Base-by-base conservation (phyloP, 331 rosid genomes). In the Phaseolus coccineus region DNA sequence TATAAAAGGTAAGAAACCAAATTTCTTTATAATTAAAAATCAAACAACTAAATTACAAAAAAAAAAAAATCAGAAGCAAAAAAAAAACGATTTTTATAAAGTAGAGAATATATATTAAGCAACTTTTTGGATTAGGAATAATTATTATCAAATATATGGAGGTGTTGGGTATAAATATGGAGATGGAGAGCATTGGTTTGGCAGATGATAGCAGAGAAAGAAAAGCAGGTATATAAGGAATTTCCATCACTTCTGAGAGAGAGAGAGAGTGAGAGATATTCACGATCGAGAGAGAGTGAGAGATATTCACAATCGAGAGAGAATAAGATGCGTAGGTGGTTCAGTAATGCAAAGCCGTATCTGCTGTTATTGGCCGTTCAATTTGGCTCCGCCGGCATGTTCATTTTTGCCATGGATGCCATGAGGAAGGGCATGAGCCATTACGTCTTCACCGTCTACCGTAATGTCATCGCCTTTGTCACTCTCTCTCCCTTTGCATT, bases 381-480 rank as follows among this genome's bases (percentile, higher is more conserved):
- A 59, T 88, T 93, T 57, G 97, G 97, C 0, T 84, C 86, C 0
- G 94, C 92, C 0, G 94, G 93, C 14, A 89, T 85, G 88, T 91
- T 89, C 77, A 78, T 93, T 7, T 61, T 89, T 4, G 83, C 88
- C 77, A 88, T 82, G 94, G 90, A 78, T 11, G 89, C 90, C 75
- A 83, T 93, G 19, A 87, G 52, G 16, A 88, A 80, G 19, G 98
- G 97, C 13, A 90, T 91, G 97, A 93, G 87, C 39, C 92, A 86
- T 19, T 91, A 82, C 3, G 92, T 93, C 0, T 86, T 91, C 73
- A 84, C 87, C 14, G 97, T 91, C 63, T 93, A 93, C 57, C 95
- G 97, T n/a, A 93, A 91, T 52, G 84, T 84, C 64, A 64, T 87
- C 3, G 93, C 97, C 0, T 87, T 93, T 2, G 58, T 93, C 0